phyloP scores from a whole-genome alignment of 1,284 basidiomycete species.

The Nidula niveotomentosa region DNA sequence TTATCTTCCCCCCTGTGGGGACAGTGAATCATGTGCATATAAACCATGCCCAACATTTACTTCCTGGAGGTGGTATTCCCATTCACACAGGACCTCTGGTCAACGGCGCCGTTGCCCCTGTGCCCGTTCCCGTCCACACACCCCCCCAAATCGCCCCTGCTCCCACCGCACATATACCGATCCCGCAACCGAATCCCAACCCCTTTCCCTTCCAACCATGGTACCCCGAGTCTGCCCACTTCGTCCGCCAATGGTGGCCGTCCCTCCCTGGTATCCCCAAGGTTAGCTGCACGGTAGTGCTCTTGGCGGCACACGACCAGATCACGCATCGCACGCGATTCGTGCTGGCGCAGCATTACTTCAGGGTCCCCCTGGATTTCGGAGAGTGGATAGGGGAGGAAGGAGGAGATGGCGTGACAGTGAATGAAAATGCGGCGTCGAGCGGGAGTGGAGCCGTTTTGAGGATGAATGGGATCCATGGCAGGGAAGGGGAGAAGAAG shows the following conservation, averaged over 20 bases:
- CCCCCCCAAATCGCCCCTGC: background rate
- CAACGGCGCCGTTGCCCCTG: background rate
- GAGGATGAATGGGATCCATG: constrained; percentile 2
- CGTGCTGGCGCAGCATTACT: constrained; percentile 76
- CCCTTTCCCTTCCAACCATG: constrained; percentile 59
- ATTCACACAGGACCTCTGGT: constrained; percentile 6
- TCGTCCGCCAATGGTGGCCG: constrained; percentile 79
- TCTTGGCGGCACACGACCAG: constrained; percentile 59
- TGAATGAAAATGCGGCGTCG: background rate
- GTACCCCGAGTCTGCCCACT: constrained; percentile 73
- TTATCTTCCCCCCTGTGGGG: constrained; percentile 25
- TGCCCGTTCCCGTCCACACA: constrained; percentile 13
- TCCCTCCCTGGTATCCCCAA: constrained; percentile 56
- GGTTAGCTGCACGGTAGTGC: constrained; percentile 70
- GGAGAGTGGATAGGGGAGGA: constrained; percentile 18
- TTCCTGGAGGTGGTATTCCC: constrained; percentile 1
- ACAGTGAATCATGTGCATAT: background rate
- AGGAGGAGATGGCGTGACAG: too few relatives aligned
- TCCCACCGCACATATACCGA: constrained; percentile 2
- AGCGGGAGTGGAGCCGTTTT: background rate
- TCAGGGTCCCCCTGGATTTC: constrained; percentile 54
- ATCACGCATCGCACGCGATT: constrained; percentile 56
- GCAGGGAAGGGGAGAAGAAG: constrained; percentile 8
- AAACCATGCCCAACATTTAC: too few relatives aligned
- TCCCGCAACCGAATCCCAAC: constrained; percentile 26